These are phyloP conservation scores for Irpex lacteus DNA, from an alignment of 1,284 basidiomycete species.

Conservation along the genomic window DNA sequence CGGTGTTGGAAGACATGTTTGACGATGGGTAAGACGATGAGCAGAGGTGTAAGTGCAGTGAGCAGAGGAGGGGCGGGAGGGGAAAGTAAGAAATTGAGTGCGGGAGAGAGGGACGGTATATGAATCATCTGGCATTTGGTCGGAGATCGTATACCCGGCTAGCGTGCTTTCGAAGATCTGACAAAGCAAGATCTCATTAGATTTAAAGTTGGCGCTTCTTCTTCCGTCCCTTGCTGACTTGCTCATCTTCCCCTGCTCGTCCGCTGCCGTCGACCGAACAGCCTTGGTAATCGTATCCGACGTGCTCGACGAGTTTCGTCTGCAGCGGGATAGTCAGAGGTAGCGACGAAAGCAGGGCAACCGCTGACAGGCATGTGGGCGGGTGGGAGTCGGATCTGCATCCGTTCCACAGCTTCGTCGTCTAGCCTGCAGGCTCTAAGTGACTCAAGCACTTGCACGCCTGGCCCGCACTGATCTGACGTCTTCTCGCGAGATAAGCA, in stretches of 20 bases:
- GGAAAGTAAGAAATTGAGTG: not conserved
- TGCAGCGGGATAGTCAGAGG: too few relatives aligned
- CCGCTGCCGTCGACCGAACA: not conserved
- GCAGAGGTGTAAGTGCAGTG: not conserved
- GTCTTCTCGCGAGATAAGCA: not conserved
- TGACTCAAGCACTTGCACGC: not conserved
- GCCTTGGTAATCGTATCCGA: not conserved
- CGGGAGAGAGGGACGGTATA: constrained; percentile 9
- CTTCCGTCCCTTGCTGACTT: constrained; percentile 4
- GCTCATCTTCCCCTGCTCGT: not conserved
- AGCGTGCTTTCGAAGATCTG: constrained; percentile 4
- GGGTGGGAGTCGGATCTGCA: not conserved
- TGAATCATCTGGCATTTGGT: constrained; percentile 10
- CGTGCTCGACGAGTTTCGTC: not conserved
- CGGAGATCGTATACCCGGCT: constrained; percentile 5
- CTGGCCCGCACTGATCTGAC: not conserved
- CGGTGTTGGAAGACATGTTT: constrained; percentile 22
- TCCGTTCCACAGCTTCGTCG: not conserved
- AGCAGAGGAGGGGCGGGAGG: not conserved
- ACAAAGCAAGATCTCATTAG: constrained; percentile 5
- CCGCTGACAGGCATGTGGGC: not conserved
- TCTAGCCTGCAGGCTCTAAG: too few relatives aligned
- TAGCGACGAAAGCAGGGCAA: not conserved
- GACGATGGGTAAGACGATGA: not conserved
- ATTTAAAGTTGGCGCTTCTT: constrained; percentile 2